phyloP scores from a whole-genome alignment of 2,329 filamentous ascomycete species.

The Sclerotinia glacialis region DNA sequence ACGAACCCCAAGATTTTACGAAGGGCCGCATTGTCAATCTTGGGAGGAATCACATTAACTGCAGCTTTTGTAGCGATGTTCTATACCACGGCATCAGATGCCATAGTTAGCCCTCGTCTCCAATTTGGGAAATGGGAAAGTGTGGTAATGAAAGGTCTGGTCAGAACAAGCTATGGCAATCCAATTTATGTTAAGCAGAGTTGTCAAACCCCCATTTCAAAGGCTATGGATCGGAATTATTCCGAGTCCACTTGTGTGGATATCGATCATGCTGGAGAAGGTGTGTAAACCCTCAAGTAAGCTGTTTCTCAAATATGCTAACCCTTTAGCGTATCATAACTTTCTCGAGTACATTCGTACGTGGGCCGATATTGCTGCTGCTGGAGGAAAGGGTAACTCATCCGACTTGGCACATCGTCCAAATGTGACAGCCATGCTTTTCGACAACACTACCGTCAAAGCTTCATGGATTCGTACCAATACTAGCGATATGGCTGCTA shows the following conservation, averaged over 20 bases:
- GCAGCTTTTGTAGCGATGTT: slow-evolving; percentile 66
- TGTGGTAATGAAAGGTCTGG: slow-evolving; percentile 52
- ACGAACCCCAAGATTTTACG: slow-evolving; percentile 65
- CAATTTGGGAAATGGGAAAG: slow-evolving; percentile 54
- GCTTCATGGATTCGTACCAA: slow-evolving; percentile 65
- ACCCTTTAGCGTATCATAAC: slow-evolving; percentile 58
- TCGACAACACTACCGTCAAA: slow-evolving; percentile 69
- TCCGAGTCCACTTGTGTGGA: slow-evolving; percentile 60
- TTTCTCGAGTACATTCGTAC: slow-evolving; percentile 57
- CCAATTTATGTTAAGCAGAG: slow-evolving; percentile 50
- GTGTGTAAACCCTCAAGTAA: slow-evolving; percentile 33
- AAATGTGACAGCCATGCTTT: slow-evolving; percentile 58
- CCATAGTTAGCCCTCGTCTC: slow-evolving; percentile 71
- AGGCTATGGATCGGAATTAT: slow-evolving; percentile 42
- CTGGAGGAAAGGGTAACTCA: slow-evolving; percentile 45
- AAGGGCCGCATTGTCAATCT: slow-evolving; percentile 59
- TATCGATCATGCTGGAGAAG: slow-evolving; percentile 66
- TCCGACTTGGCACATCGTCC: slow-evolving; percentile 51
- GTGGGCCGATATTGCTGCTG: slow-evolving; percentile 50
- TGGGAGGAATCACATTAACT: slow-evolving; percentile 62
- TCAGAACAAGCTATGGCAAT: slow-evolving; percentile 64
- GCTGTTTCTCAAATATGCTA: background rate
- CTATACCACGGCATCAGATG: slow-evolving; percentile 74
- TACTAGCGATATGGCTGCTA: slow-evolving; percentile 50
- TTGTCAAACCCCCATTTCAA: slow-evolving; percentile 61